Percentiles rank a stretch among this genome's conserved stretches.
phyloP scores from a whole-genome alignment of 495 filamentous ascomycete genomes.

The Xylaria palmicola region DNA sequence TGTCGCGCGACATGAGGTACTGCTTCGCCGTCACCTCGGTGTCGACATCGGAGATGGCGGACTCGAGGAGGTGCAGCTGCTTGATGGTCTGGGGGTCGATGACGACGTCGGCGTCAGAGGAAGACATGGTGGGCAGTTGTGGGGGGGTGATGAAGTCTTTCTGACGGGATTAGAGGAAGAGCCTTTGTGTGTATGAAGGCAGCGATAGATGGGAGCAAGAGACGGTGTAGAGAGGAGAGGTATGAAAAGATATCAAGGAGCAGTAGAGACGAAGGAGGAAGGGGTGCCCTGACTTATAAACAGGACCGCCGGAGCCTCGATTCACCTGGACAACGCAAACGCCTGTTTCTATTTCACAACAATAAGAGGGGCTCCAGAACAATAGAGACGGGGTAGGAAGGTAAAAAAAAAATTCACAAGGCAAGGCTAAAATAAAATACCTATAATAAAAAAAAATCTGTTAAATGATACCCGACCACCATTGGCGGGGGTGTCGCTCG shows the following conservation, averaged over 20 bases:
- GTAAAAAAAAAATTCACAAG: background rate
- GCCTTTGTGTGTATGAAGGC: background rate
- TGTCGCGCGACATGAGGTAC: conserved; percentile 18
- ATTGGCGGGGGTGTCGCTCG: conserved; percentile 13
- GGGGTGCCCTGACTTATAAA: conserved; percentile 6
- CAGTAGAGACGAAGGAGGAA: background rate
- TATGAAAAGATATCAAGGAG: background rate
- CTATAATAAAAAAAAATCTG: conserved; percentile 8
- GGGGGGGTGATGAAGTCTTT: background rate
- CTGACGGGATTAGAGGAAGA: background rate
- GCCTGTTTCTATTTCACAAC: conserved; percentile 12
- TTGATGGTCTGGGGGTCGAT: conserved; percentile 19
- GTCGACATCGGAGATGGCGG: conserved; percentile 19
- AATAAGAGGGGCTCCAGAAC: conserved; percentile 3
- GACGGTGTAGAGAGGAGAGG: background rate
- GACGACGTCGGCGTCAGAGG: conserved; percentile 7
- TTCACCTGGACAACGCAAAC: conserved; percentile 15
- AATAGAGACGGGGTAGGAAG: no score
- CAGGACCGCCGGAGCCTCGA: background rate
- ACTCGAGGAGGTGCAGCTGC: conserved; percentile 20
- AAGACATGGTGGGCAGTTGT: conserved; percentile 12
- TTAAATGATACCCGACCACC: conserved; percentile 8
- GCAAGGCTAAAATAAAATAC: no score
- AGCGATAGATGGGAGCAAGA: background rate
- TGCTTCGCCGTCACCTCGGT: conserved; percentile 20